Evolutionary conservation across 441 rosid species (phyloP), one percentile per base, ranked within the genome.

Genomic region (Aleurites moluccanus): DNA sequence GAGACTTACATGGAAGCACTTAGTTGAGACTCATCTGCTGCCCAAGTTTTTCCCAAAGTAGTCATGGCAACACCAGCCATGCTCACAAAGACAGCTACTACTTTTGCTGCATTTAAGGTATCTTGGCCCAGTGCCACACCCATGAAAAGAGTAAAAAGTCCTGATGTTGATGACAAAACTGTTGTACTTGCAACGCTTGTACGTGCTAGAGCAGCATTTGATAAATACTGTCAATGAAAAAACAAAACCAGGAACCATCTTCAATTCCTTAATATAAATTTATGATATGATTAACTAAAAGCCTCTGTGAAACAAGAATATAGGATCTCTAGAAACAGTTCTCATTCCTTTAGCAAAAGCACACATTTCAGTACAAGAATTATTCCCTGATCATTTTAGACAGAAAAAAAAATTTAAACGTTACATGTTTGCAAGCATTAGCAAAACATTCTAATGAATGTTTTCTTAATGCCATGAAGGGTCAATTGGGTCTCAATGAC

Each of bases 111-210:
- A 79, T 92, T 93, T 67, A 96, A 76, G 47, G 91, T 84, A 82
- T 93, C 99, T 91, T 96, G 91, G 38, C 98, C 97, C 85, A 96
- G 82, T 47, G 88, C 78, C 1, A 85, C 97, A 64, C 99, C 98
- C n/a, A 93, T 87, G 87, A 96, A 93, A 68, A 96, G 99, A 59
- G 99, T 96, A 85, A 96, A 96, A 60, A 93, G 94, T 38, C 99
- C 98, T 27, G 98, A 90, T 65, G 99, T 96, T 70, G 99, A 93
- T 16, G 99, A 96, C 64, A 96, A 78, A 45, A 96, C 98, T 47
- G 98, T 96, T 63, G 98, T 92, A 77, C 99, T 93, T 53, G 99
- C 97, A 76, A 96, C 99, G 80, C 99, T 96, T 47, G 99, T 96
- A 6, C 86, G 96, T 4, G 97, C 94, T 44, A 96, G 98, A 49